Conservation (phyloP, 2,329 filamentous ascomycete species). For the Didymosphaeria variabile region DNA sequence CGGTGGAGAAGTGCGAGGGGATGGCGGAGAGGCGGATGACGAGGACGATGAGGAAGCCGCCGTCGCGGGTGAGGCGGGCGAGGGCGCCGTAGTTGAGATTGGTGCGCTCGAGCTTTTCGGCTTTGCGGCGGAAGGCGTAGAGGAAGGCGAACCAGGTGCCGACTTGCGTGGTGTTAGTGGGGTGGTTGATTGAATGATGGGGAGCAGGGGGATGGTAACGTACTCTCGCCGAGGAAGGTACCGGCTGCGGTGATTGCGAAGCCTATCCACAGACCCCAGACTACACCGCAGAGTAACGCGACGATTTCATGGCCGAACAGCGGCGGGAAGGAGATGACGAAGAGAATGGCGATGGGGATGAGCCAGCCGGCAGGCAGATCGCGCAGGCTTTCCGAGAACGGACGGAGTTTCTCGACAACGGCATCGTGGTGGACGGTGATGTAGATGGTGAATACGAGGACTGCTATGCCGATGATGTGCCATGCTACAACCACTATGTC, state of each 20-base stretch:
- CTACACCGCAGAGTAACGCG: conserved; percentile 45
- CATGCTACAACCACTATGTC: conserved; percentile 33
- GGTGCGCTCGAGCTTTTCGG: conserved; percentile 44
- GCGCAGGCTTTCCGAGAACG: conserved; percentile 46
- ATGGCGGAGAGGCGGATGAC: conserved; percentile 47
- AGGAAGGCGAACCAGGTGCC: conserved; percentile 50
- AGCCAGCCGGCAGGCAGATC: conserved; percentile 48
- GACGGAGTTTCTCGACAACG: conserved; percentile 45
- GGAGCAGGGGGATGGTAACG: conserved; percentile 11
- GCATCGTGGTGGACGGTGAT: conserved; percentile 42
- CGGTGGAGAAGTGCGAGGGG: conserved; percentile 46
- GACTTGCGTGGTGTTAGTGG: conserved; percentile 30
- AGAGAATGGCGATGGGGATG: conserved; percentile 45
- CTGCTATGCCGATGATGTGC: conserved; percentile 41
- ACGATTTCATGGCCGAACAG: conserved; percentile 47
- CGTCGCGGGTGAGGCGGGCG: conserved; percentile 46
- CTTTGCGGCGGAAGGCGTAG: conserved; percentile 39
- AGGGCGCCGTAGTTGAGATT: conserved; percentile 49
- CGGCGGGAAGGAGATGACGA: conserved; percentile 47
- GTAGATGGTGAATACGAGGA: conserved; percentile 38
- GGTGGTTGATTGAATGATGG: background rate
- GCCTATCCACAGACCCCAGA: conserved; percentile 47
- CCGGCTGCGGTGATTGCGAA: conserved; percentile 46
- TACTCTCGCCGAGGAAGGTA: conserved; percentile 47
- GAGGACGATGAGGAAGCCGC: conserved; percentile 46